These are phyloP conservation scores for Wickerhamomyces queroliae DNA, from an alignment of 805 yeast genomes.

Conservation along the genomic window DNA sequence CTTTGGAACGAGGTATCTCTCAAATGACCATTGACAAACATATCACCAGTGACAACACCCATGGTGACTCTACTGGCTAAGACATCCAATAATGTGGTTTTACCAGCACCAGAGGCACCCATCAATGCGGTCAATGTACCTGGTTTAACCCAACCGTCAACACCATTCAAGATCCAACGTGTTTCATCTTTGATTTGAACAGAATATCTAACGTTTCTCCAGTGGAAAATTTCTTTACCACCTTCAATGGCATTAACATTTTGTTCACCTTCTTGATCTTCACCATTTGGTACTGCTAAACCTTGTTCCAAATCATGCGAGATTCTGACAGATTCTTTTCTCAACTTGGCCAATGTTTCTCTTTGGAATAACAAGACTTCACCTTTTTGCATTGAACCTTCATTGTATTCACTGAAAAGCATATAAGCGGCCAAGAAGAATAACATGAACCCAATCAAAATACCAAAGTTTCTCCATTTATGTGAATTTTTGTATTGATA, in stretches of 20 bases:
- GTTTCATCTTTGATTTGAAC: constrained; percentile 56
- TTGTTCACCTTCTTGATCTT: constrained; percentile 11
- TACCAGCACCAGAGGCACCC: constrained; percentile 83
- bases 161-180: constrained; percentile 54
- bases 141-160: constrained; percentile 81
- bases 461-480: constrained; percentile 64
- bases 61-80: constrained; percentile 64
- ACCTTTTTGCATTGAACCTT: constrained; percentile 65
- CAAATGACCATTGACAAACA: constrained; percentile 50
- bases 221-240: constrained; percentile 57
- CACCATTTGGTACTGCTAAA: constrained; percentile 16
- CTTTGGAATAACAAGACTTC: constrained; percentile 59
- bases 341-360: constrained; percentile 39
- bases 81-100: constrained; percentile 67
- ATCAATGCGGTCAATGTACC: constrained; percentile 75
- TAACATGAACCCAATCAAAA: constrained; percentile 46
- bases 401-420: constrained; percentile 47
- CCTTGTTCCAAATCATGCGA: constrained; percentile 24
- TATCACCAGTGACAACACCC: constrained; percentile 66
- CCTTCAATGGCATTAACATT: constrained; percentile 24
- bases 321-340: constrained; percentile 29
- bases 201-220: constrained; percentile 72
- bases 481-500: constrained; percentile 40
- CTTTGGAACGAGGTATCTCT: constrained; percentile 49
- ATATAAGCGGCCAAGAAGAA: constrained; percentile 52